Evolutionary conservation across 1,284 basidiomycete genomes (phyloP), one percentile per base, ranked within the genome.

Genomic region (Pseudozyma tsukubaensis): DNA sequence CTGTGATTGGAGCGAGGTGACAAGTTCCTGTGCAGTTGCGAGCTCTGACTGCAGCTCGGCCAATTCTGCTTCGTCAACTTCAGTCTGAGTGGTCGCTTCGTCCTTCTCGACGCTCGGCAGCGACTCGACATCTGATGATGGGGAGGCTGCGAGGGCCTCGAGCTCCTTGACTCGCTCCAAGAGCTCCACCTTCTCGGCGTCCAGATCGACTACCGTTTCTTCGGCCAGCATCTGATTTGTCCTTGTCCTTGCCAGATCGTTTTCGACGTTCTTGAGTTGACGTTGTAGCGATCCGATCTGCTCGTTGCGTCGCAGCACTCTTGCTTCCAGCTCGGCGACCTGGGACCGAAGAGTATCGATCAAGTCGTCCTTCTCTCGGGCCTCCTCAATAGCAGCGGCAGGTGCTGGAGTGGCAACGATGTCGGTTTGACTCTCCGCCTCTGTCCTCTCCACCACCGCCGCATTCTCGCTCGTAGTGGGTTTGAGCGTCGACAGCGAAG

Each of bases 281-380:
- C 43, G 50, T 49, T 78, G 76, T 6, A 76, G 69, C 21, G 35
- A 44, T 1, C 69, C 76, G 29, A 78, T 78, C 53, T 78, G 76
- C 44, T 72, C 70, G 53, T 66, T 70, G 12, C 76, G 49, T 12
- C 76, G 65, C 39, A 75, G 34, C 6, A 76, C 43, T 7, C 70
- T 56, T 18, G 55, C 61, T 36, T 73, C 54, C n/a, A 59, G 18
- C 40, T 76, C 68, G 0, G 49, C 53, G 3, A 75, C 34, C 42
- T 66, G 3, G 1, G 8, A 34, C 21, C 39, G 36, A 19, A 64
- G 37, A 18, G 16, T 1, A 5, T 44, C 16, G 3, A 51, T 21
- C 35, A 49, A 18, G 9, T 32, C 45, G 19, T 44, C 47, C 14
- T 49, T 45, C 12, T 39, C 35, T 3, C 21, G 16, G 18, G 18